Conservation (phyloP, 208 protist species). For the Trypanosoma scelopori region DNA sequence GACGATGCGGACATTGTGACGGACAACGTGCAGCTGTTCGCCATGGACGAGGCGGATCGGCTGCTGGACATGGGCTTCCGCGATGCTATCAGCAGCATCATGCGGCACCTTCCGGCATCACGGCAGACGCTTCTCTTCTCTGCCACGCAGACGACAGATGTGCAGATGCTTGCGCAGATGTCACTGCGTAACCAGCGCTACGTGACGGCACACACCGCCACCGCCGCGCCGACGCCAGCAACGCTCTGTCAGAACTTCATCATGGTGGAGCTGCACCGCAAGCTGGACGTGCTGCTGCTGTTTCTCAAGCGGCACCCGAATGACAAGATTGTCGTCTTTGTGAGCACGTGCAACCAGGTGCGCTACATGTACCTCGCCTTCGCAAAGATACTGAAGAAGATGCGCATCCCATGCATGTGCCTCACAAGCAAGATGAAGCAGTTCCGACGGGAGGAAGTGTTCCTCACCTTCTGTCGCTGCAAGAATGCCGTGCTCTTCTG, state of each 20-base stretch:
- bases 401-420: slow-evolving; percentile 90
- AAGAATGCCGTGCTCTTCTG: slow-evolving; percentile 95
- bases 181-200: slow-evolving; percentile 94
- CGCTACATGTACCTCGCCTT: slow-evolving; percentile 93
- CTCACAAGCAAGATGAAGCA: slow-evolving; percentile 94
- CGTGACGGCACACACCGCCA: slow-evolving; percentile 92
- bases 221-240: slow-evolving; percentile 77
- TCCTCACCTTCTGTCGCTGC: slow-evolving; percentile 87
- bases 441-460: slow-evolving; percentile 90
- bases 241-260: slow-evolving; percentile 95
- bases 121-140: slow-evolving; percentile 99
- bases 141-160: slow-evolving; percentile 97
- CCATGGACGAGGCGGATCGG: slow-evolving; percentile 99
- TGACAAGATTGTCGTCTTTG: slow-evolving; percentile 97
- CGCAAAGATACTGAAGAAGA: slow-evolving; percentile 89
- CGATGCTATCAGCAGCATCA: slow-evolving; percentile 93
- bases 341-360: slow-evolving; percentile 98
- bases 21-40: slow-evolving; percentile 95
- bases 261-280: slow-evolving; percentile 89
- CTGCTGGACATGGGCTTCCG: slow-evolving; percentile 98
- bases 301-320: slow-evolving; percentile 97
- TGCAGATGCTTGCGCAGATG: slow-evolving; percentile 93
- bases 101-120: slow-evolving; percentile 83
- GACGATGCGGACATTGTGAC: slow-evolving; percentile 91
- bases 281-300: slow-evolving; percentile 96